phyloP scores from a whole-genome alignment of 2,329 filamentous ascomycete genomes.

The Bipolaris sorokiniana region DNA sequence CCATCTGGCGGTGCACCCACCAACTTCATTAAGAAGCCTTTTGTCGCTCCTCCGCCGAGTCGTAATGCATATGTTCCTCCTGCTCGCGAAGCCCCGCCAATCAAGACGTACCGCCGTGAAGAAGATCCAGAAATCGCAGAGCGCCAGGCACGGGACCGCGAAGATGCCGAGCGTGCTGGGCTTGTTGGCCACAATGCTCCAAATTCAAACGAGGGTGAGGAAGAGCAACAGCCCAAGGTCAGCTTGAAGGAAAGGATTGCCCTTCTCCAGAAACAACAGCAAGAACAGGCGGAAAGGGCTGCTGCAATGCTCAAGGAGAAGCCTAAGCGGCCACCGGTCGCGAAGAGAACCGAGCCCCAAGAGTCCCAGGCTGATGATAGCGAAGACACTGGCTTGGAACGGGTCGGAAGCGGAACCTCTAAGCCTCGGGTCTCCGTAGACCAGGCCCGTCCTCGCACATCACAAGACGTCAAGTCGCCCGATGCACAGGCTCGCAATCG shows the following conservation, averaged over 20 bases:
- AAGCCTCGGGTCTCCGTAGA: slow-evolving; percentile 50
- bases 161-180: slow-evolving; percentile 72
- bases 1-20: slow-evolving; percentile 65
- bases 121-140: slow-evolving; percentile 75
- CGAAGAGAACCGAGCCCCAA: slow-evolving; percentile 65
- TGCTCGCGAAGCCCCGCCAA: slow-evolving; percentile 69
- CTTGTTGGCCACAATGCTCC: slow-evolving; percentile 53
- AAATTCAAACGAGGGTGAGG: slow-evolving; percentile 60
- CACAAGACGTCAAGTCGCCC: slow-evolving; percentile 49
- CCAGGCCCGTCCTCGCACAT: slow-evolving; percentile 46
- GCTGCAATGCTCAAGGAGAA: slow-evolving; percentile 85
- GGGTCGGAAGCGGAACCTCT: slow-evolving; percentile 43
- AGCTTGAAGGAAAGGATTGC: slow-evolving; percentile 96
- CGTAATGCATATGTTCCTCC: slow-evolving; percentile 88
- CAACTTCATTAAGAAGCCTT: slow-evolving; percentile 93
- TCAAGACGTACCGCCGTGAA: slow-evolving; percentile 82
- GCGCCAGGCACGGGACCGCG: slow-evolving; percentile 68
- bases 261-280: slow-evolving; percentile 88
- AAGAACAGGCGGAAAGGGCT: slow-evolving; percentile 84
- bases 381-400: slow-evolving; percentile 48
- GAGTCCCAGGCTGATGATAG: slow-evolving; percentile 40
- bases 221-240: slow-evolving; percentile 85
- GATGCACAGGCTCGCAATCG: slow-evolving; percentile 52
- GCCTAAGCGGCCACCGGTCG: slow-evolving; percentile 72
- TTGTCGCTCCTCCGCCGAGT: slow-evolving; percentile 92